phyloP scores from a whole-genome alignment of 352 stramenopile genomes.

The Phytophthora quininea region DNA sequence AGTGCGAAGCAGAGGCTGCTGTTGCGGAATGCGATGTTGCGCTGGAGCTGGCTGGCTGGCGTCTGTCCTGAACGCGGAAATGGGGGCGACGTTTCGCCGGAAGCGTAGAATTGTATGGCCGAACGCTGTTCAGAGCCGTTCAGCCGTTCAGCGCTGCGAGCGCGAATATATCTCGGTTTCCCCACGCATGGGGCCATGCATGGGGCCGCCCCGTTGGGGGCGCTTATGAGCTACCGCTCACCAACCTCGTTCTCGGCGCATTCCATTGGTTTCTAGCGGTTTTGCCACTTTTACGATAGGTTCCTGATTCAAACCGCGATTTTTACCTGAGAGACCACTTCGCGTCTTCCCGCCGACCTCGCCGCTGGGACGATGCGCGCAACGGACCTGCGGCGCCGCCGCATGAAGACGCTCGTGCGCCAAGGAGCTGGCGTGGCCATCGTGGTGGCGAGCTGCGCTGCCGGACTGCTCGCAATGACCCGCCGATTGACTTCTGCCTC shows the following conservation, averaged over 20 bases:
- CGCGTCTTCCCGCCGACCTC: too few relatives aligned
- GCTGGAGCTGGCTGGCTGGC: neutral
- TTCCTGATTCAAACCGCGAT: too few relatives aligned
- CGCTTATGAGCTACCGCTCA: too few relatives aligned
- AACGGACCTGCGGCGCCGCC: slow-evolving; percentile 4
- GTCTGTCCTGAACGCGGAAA: neutral
- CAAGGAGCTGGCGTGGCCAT: slow-evolving; percentile 32
- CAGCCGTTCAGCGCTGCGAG: neutral
- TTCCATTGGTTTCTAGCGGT: too few relatives aligned
- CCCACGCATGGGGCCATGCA: too few relatives aligned
- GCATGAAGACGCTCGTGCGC: slow-evolving; percentile 15
- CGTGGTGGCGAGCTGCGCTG: slow-evolving; percentile 25
- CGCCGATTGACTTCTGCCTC: slow-evolving; percentile 1
- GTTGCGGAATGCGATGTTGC: neutral
- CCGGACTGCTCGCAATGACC: slow-evolving; percentile 22
- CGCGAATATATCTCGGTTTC: too few relatives aligned
- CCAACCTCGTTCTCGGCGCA: too few relatives aligned
- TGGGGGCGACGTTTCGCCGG: neutral
- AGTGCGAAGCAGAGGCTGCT: neutral
- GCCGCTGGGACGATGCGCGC: neutral
- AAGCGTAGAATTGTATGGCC: neutral
- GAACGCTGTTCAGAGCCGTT: neutral
- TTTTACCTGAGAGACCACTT: too few relatives aligned
- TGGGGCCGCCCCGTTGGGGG: too few relatives aligned
- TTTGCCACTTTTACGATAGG: too few relatives aligned